Evolutionary conservation across 805 yeast species (phyloP), one percentile per base, ranked within the genome.

Genomic region (Starmera quercuum): DNA sequence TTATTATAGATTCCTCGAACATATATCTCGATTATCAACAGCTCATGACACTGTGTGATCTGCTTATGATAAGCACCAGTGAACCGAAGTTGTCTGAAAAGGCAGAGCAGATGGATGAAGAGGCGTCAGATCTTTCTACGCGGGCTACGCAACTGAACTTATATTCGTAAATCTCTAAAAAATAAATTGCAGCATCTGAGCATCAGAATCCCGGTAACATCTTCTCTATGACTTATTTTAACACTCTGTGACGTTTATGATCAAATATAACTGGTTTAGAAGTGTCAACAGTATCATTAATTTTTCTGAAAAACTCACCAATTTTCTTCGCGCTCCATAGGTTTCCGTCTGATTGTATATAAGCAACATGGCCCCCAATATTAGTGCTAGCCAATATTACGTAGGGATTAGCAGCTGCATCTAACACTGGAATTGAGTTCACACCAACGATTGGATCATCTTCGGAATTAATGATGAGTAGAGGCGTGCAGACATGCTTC

Each of bases 331-430:
- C 53, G 23, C 63, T 68, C 77, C 78, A 73, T 32, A 71, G 61
- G 20, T 64, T 59, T 22, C 68, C 64, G 26, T 66, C 54, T 7
- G 49, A 44, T 35, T 69, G 63, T 24, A 71, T 48, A 37, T 61
- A 72, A 2, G 72, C 82, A 49, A 80, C 64, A 51, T 82, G 92
- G 6, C 90, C 90, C 41, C 92, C 92, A 12, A 75, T 50, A 33
- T 77, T 73, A 1, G 85, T 71, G 30, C 73, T 68, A 4, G 75
- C 61, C 55, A 78, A 56, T 20, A 71, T 59, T 18, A 77, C 56
- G 47, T 70, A 76, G 10, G 87, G 86, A 39, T 80, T 79, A 21
- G 61, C 54, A 24, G 49, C 40, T n/a, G 71, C 66, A 35, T 75
- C 83, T 4, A 51, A 33, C 17, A 39, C 37, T 7, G 88, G 86